phyloP scores from a whole-genome alignment of 2,329 filamentous ascomycete species.

The Talaromyces rugulosus region DNA sequence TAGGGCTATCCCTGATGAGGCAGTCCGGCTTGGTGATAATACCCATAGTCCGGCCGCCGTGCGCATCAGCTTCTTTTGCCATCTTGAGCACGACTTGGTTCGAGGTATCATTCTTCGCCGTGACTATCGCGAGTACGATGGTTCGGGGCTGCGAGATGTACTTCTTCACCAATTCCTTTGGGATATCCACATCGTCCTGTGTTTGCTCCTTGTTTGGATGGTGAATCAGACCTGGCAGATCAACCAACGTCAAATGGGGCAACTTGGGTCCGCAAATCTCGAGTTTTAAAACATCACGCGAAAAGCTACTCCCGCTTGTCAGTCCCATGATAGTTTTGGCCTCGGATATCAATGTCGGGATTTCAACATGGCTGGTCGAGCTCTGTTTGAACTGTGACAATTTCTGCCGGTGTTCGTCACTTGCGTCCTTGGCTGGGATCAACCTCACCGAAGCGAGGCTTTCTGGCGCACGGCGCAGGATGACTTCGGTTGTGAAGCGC shows the following conservation, averaged over 20 bases:
- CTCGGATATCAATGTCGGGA: slow-evolving; percentile 22
- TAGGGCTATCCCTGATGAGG: slow-evolving; percentile 22
- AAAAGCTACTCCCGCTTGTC: slow-evolving; percentile 32
- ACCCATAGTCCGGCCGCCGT: slow-evolving; percentile 10
- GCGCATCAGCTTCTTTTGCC: slow-evolving; percentile 7
- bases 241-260: slow-evolving; percentile 13
- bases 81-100: slow-evolving; percentile 11
- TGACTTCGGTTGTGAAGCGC: slow-evolving; percentile 58
- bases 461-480: slow-evolving; percentile 39
- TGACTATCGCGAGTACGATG: slow-evolving; percentile 11
- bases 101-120: slow-evolving; percentile 12
- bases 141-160: slow-evolving; percentile 12
- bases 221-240: slow-evolving; percentile 13
- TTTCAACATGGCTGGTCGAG: slow-evolving; percentile 19
- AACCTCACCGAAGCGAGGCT: slow-evolving; percentile 21
- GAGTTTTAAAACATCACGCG: slow-evolving; percentile 10
- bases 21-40: slow-evolving; percentile 29
- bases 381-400: slow-evolving; percentile 17
- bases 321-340: slow-evolving; percentile 40
- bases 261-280: slow-evolving; percentile 9
- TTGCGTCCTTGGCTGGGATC: slow-evolving; percentile 17
- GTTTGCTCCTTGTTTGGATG: slow-evolving; percentile 10
- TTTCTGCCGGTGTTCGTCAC: slow-evolving; percentile 16
- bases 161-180: slow-evolving; percentile 4
- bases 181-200: slow-evolving; percentile 16